phyloP scores from a whole-genome alignment of 331 rosid species.

The Pyrus hybrid region DNA sequence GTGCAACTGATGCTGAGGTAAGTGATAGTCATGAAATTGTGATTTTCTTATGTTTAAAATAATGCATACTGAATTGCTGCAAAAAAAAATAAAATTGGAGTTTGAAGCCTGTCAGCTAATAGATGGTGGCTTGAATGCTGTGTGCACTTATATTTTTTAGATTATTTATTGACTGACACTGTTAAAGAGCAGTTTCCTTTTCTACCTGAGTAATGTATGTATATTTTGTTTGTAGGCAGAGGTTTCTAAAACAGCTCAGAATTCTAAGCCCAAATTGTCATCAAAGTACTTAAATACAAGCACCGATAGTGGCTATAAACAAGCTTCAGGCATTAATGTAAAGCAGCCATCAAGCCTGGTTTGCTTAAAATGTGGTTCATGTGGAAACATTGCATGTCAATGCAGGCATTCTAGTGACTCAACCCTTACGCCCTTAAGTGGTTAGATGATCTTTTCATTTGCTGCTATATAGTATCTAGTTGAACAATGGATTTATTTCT shows the following conservation, averaged over 20 bases:
- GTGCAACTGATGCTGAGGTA: constrained; percentile 43
- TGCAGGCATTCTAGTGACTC: constrained; percentile 34
- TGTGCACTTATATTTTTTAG: neutral
- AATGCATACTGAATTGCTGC: constrained; percentile 5
- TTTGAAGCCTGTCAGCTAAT: neutral
- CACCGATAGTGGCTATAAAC: constrained; percentile 21
- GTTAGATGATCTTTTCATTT: constrained; percentile 23
- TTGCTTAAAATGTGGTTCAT: constrained; percentile 21
- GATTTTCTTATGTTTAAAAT: constrained; percentile 4
- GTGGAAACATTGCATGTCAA: constrained; percentile 24
- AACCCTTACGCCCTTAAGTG: constrained; percentile 31
- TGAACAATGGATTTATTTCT: neutral
- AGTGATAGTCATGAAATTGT: constrained; percentile 24
- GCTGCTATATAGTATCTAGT: neutral
- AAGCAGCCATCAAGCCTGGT: constrained; percentile 16
- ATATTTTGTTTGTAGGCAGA: constrained; percentile 34
- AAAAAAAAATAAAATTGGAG: constrained; percentile 6
- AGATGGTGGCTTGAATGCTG: neutral
- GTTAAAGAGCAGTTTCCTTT: neutral
- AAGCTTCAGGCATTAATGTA: constrained; percentile 21
- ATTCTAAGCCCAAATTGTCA: constrained; percentile 24
- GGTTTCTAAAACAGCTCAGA: constrained; percentile 26
- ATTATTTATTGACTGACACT: neutral
- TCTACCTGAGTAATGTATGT: constrained; percentile 1
- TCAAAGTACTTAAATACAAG: constrained; percentile 41